phyloP scores from a whole-genome alignment of 495 filamentous ascomycete species.

The Penicillium argentinense region DNA sequence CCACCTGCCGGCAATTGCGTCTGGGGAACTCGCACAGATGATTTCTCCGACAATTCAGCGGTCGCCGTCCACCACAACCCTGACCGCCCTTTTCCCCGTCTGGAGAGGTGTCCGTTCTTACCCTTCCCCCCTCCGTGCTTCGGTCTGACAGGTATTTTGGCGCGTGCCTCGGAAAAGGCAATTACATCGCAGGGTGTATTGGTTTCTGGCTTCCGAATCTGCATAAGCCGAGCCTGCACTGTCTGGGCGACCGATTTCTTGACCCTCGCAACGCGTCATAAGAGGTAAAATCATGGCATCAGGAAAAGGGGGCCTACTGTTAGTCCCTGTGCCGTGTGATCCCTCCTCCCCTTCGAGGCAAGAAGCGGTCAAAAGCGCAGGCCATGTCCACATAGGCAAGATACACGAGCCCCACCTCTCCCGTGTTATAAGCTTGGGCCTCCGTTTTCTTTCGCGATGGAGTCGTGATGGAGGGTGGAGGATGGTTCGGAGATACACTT shows the following conservation, averaged over 20 bases:
- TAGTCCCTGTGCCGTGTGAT: constrained; percentile 11
- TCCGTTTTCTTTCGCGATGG: constrained; percentile 10
- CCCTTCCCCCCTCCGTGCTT: not conserved
- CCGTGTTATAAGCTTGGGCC: constrained; percentile 22
- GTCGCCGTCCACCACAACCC: no score
- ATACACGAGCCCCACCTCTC: constrained; percentile 15
- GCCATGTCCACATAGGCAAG: not conserved
- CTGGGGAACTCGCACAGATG: constrained; percentile 1
- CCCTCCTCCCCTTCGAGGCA: not conserved
- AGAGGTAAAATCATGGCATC: no score
- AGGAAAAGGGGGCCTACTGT: no score
- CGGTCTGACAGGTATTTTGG: constrained; percentile 15
- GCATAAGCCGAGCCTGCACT: not conserved
- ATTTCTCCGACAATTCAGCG: constrained; percentile 14
- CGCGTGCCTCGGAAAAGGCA: constrained; percentile 25
- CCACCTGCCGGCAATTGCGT: constrained; percentile 3
- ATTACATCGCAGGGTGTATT: no score
- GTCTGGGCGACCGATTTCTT: no score
- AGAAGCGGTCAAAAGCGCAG: constrained; percentile 19
- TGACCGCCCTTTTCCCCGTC: constrained; percentile 26
- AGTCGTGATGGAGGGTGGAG: constrained; percentile 5
- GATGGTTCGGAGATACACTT: constrained; percentile 15
- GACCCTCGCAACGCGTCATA: not conserved
- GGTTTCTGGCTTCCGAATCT: no score
- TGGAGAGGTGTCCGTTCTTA: no score